Conservation (phyloP, 352 stramenopile genomes). For the Hyaloperonospora arabidopsidis region DNA sequence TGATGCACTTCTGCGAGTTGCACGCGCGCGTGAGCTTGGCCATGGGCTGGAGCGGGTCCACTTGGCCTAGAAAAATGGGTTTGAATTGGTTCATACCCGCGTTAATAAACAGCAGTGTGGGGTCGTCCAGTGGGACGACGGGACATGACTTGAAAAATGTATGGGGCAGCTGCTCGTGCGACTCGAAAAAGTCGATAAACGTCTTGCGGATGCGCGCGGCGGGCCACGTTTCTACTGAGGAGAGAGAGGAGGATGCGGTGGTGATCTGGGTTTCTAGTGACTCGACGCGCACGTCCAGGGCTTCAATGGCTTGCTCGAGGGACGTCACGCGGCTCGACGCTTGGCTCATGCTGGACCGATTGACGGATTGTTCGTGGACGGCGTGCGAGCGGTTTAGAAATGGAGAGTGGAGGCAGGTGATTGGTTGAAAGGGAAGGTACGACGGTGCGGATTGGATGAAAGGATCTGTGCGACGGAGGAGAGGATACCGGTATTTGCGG, state of each 20-base stretch:
- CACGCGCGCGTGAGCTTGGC: slow-evolving; percentile 86
- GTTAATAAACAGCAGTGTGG: slow-evolving; percentile 98
- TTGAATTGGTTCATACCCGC: slow-evolving; percentile 99
- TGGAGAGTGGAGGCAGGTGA: too few relatives aligned
- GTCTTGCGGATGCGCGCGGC: slow-evolving; percentile 93
- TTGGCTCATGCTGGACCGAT: slow-evolving; percentile 18
- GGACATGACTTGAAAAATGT: slow-evolving; percentile 94
- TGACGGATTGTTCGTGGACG: too few relatives aligned
- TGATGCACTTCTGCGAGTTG: slow-evolving; percentile 99
- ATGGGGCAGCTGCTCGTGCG: slow-evolving; percentile 77
- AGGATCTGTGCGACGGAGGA: too few relatives aligned
- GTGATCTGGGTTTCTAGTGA: slow-evolving; percentile 18
- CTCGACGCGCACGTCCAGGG: slow-evolving; percentile 20
- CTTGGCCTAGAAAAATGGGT: slow-evolving; percentile 97
- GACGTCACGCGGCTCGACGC: slow-evolving; percentile 28
- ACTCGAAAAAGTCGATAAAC: slow-evolving; percentile 97
- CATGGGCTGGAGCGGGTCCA: slow-evolving; percentile 90
- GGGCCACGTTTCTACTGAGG: slow-evolving; percentile 72
- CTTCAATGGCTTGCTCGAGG: slow-evolving; percentile 25
- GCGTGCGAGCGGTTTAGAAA: too few relatives aligned
- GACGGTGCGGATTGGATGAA: too few relatives aligned
- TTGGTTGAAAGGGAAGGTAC: too few relatives aligned
- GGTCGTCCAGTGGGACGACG: slow-evolving; percentile 95
- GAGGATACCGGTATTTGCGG: too few relatives aligned
- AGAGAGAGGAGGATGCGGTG: slow-evolving; percentile 23